Percentiles rank a stretch among this genome's conserved stretches.
Conservation (phyloP, 2,329 filamentous ascomycete species). For the Emmonsiellopsis sp. region DNA sequence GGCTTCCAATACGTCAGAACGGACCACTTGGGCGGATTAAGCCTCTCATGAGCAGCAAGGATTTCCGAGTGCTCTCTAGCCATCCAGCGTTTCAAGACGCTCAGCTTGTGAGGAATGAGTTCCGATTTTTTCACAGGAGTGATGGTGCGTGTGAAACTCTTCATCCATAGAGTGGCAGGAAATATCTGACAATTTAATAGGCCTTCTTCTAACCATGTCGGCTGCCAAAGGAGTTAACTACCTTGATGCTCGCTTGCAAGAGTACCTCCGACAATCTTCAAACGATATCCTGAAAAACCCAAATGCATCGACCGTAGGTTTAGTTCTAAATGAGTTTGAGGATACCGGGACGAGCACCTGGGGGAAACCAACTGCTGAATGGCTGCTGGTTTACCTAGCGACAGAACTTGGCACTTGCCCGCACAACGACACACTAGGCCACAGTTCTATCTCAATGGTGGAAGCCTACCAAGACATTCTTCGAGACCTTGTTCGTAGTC, state of each 20-base stretch:
- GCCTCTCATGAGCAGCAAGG: neutral
- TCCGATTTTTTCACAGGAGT: neutral
- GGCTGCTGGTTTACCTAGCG: neutral
- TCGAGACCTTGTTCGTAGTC: conserved; percentile 2
- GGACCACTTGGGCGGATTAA: conserved; percentile 1
- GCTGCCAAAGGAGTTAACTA: conserved; percentile 1
- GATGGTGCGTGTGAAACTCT: neutral
- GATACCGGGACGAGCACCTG: conserved; percentile 1
- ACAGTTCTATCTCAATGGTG: neutral
- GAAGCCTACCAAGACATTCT: conserved; percentile 3
- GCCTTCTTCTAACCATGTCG: conserved; percentile 1
- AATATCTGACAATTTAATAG: neutral
- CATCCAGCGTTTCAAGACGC: conserved; percentile 1
- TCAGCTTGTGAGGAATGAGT: conserved; percentile 3
- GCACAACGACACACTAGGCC: conserved; percentile 1
- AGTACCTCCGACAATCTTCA: neutral
- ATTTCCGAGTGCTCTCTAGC: conserved; percentile 1
- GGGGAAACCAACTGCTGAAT: conserved; percentile 2
- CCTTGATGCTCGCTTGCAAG: conserved; percentile 1
- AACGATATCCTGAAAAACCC: neutral
- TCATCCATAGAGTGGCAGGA: neutral
- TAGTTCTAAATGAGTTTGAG: neutral
- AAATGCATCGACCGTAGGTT: neutral
- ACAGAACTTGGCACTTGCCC: conserved; percentile 1
- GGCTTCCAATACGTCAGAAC: neutral